A percentile compares a stretch with the other conserved stretches of the same genome.
Conservation (phyloP, 345 rosid genomes). For the Lumnitzera racemosa region DNA sequence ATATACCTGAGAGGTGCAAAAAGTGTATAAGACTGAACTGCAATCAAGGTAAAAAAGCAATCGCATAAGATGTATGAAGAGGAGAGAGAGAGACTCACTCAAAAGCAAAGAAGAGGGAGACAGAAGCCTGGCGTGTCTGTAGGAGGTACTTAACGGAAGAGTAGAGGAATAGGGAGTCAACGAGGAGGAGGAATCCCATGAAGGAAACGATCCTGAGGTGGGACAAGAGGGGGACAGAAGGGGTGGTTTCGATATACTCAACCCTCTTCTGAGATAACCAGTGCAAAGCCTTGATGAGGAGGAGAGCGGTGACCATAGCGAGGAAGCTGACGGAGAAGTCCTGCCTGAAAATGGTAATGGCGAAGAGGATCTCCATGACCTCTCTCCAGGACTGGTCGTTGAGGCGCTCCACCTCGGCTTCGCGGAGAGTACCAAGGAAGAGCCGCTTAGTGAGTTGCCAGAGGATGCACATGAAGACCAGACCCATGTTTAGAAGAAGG, state of each 20-base stretch:
- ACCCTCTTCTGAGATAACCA: conserved; percentile 98
- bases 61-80: neutral
- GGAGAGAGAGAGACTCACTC: conserved; percentile 51
- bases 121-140: conserved; percentile 67
- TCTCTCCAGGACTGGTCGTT: conserved; percentile 96
- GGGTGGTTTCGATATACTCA: conserved; percentile 94
- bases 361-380: conserved; percentile 92
- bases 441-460: conserved; percentile 72
- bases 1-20: conserved; percentile 48
- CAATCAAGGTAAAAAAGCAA: no score
- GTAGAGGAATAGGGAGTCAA: conserved; percentile 62
- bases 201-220: conserved; percentile 78
- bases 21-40: no score
- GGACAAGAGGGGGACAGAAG: conserved; percentile 59
- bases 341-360: conserved; percentile 83
- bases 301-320: conserved; percentile 70
- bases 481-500: conserved; percentile 82
- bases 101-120: conserved; percentile 87
- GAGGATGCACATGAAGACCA: conserved; percentile 61
- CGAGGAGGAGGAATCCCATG: conserved; percentile 60
- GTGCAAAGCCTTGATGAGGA: conserved; percentile 78
- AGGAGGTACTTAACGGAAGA: conserved; percentile 47
- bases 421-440: conserved; percentile 88
- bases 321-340: conserved; percentile 77
- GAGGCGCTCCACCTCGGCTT: conserved; percentile 89